phyloP scores from a whole-genome alignment of 352 stramenopile genomes.

The Elongisporangium senticosum region DNA sequence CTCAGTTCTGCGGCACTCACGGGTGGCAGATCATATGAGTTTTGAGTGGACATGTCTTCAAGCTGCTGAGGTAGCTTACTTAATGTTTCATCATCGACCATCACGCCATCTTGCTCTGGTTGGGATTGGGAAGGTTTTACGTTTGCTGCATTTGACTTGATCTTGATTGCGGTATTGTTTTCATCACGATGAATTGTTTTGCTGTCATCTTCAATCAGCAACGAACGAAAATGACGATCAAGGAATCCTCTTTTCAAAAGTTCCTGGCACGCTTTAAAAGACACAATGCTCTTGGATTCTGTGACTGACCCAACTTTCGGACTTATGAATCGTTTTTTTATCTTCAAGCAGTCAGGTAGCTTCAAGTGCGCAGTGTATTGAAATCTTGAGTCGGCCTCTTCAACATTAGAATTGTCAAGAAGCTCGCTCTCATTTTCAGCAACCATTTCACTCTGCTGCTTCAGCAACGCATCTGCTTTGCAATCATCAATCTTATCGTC shows the following conservation, averaged over 20 bases:
- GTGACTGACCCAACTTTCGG: constrained; percentile 51
- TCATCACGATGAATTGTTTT: constrained; percentile 27
- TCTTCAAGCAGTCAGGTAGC: constrained; percentile 45
- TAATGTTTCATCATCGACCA: constrained; percentile 12
- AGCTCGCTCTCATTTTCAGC: constrained; percentile 13
- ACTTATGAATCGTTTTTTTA: constrained; percentile 61
- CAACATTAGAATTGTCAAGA: background rate
- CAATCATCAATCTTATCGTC: constrained; percentile 75
- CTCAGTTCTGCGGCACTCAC: constrained; percentile 71
- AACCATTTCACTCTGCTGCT: no score
- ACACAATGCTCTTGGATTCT: constrained; percentile 76
- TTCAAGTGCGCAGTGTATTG: constrained; percentile 58
- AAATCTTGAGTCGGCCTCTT: constrained; percentile 31
- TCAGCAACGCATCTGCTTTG: constrained; percentile 18
- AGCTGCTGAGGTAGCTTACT: constrained; percentile 17
- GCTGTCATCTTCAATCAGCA: constrained; percentile 45
- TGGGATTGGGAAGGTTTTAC: background rate
- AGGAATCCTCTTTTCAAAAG: constrained; percentile 62
- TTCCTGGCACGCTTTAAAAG: constrained; percentile 76
- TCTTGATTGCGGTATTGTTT: constrained; percentile 8
- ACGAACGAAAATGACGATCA: constrained; percentile 68
- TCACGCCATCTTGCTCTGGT: constrained; percentile 24
- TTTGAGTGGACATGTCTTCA: constrained; percentile 72
- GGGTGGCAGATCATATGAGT: constrained; percentile 78
- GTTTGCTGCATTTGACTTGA: background rate